Evolutionary conservation across 306 rosid genomes (phyloP).

Genomic region (Castanospermum australe): DNA sequence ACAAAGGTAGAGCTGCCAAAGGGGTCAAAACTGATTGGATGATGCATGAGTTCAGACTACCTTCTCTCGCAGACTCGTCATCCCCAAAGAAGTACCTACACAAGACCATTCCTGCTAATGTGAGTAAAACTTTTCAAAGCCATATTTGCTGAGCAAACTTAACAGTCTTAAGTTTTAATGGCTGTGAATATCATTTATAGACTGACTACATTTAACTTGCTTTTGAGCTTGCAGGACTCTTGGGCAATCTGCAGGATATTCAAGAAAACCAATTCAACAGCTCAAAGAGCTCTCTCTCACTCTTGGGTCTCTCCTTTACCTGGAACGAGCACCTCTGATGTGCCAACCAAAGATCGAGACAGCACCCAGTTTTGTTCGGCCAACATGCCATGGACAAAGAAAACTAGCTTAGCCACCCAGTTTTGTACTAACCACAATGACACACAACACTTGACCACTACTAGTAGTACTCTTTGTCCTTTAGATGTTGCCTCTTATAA

Average conservation of each 20-base stretch:
- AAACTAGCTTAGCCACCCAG: slow-evolving; percentile 36
- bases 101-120: slow-evolving; percentile 60
- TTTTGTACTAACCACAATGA: slow-evolving; percentile 35
- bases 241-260: slow-evolving; percentile 95
- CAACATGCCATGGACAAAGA: slow-evolving; percentile 38
- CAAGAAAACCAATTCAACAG: slow-evolving; percentile 75
- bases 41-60: slow-evolving; percentile 93
- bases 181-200: background rate
- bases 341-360: slow-evolving; percentile 34
- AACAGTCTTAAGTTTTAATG: background rate
- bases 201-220: background rate
- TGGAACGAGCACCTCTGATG: slow-evolving; percentile 38
- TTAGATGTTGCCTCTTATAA: slow-evolving; percentile 45
- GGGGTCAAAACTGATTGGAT: slow-evolving; percentile 91
- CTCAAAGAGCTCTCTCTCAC: slow-evolving; percentile 75
- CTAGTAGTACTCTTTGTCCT: slow-evolving; percentile 25
- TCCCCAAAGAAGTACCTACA: slow-evolving; percentile 51
- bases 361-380: slow-evolving; percentile 42
- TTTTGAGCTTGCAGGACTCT: slow-evolving; percentile 58
- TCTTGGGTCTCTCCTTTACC: slow-evolving; percentile 62
- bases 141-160: background rate
- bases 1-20: slow-evolving; percentile 87
- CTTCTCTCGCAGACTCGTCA: slow-evolving; percentile 55
- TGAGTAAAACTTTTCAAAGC: slow-evolving; percentile 17
- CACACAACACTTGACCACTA: slow-evolving; percentile 31